A percentile compares a stretch with the other conserved stretches of the same genome.
These are phyloP conservation scores for Cardamine occulta DNA, from an alignment of 345 rosid species.

Conservation along the genomic window DNA sequence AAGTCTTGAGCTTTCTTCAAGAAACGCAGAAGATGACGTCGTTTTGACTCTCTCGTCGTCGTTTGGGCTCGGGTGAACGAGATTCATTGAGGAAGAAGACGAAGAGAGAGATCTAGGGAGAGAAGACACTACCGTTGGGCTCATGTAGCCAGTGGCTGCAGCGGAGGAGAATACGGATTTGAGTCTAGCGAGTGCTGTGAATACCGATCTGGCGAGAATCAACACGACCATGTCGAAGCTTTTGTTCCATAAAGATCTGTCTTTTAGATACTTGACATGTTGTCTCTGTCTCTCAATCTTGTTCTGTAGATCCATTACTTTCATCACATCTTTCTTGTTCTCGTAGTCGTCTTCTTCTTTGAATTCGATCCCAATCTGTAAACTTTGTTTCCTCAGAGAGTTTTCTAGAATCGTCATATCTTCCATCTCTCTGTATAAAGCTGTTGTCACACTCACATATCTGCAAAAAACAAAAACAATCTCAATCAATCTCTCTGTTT, in stretches of 20 bases:
- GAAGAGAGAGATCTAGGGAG: constrained; percentile 78
- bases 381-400: constrained; percentile 51
- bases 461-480: constrained; percentile 28
- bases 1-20: constrained; percentile 65
- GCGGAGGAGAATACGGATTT: constrained; percentile 66
- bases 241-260: constrained; percentile 83
- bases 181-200: constrained; percentile 73
- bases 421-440: constrained; percentile 79
- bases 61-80: constrained; percentile 66
- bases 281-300: constrained; percentile 70
- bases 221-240: constrained; percentile 68
- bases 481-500: constrained; percentile 27
- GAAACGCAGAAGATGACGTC: constrained; percentile 47
- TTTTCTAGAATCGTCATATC: constrained; percentile 67
- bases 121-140: constrained; percentile 50
- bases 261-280: constrained; percentile 77
- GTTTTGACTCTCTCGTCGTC: constrained; percentile 32
- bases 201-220: constrained; percentile 63
- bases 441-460: constrained; percentile 65
- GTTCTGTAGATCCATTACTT: constrained; percentile 67
- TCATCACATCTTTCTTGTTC: constrained; percentile 48
- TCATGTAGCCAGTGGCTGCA: constrained; percentile 31
- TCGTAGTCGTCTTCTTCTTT: constrained; percentile 39
- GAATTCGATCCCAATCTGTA: constrained; percentile 40
- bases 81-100: constrained; percentile 72